Evolutionary conservation across 495 filamentous ascomycete genomes (phyloP).

Genomic region (Trichocladium antarcticum): DNA sequence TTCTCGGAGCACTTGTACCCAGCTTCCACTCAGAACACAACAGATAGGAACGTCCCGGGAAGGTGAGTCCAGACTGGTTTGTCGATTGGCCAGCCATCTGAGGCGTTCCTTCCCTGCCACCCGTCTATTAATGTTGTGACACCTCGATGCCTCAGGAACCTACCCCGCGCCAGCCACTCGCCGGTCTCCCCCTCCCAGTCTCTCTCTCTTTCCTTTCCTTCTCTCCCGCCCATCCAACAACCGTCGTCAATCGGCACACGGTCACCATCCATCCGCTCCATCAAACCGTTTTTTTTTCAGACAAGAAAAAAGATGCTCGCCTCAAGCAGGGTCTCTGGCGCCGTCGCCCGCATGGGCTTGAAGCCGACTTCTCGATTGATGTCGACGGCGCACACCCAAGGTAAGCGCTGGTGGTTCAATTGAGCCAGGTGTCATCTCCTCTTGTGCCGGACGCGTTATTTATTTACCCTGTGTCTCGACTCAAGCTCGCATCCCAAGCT

Average conservation of each 20-base stretch:
- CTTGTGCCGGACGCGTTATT: conserved; percentile 1
- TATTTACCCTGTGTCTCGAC: conserved; percentile 1
- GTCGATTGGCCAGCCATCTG: not conserved
- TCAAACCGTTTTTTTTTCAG: not conserved
- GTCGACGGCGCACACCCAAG: conserved; percentile 14
- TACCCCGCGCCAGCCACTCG: not conserved
- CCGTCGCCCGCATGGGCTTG: conserved; percentile 16
- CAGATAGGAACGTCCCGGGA: too few relatives aligned
- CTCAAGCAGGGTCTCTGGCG: conserved; percentile 16
- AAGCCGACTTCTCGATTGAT: conserved; percentile 15
- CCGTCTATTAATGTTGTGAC: not conserved
- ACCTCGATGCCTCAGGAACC: not conserved
- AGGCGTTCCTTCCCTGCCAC: not conserved
- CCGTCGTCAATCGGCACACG: not conserved
- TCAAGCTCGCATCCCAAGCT: conserved; percentile 21
- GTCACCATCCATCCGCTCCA: conserved; percentile 7
- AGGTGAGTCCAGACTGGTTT: not conserved
- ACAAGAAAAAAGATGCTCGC: conserved; percentile 17
- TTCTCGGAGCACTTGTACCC: too few relatives aligned
- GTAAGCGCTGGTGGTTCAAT: conserved; percentile 14
- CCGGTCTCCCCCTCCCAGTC: not conserved
- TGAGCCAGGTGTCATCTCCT: conserved; percentile 5
- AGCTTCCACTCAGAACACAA: too few relatives aligned
- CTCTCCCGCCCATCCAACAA: not conserved
- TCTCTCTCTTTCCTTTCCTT: conserved; percentile 1